phyloP scores from a whole-genome alignment of 176 grass and related monocot species.

The Eragrostis curvula region DNA sequence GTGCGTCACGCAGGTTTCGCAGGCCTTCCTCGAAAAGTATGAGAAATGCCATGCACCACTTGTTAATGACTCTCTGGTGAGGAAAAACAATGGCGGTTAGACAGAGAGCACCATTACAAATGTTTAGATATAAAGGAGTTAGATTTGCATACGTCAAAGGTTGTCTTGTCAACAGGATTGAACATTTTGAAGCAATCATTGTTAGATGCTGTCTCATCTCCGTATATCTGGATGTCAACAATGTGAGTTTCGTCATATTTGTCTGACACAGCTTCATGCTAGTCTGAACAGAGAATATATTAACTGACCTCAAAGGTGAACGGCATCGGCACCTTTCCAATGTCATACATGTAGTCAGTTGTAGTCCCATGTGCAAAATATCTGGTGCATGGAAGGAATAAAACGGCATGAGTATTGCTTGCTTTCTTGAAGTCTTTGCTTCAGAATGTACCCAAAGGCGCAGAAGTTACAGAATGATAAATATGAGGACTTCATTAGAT shows the following conservation, averaged over 20 bases:
- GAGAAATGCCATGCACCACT: constrained; percentile 85
- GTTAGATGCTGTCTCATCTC: constrained; percentile 71
- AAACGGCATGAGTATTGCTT: background rate
- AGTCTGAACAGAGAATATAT: constrained; percentile 5
- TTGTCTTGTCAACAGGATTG: constrained; percentile 81
- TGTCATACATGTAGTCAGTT: constrained; percentile 90
- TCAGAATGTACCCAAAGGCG: background rate
- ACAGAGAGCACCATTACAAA: background rate
- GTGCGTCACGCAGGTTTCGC: constrained; percentile 41
- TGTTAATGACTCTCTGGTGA: constrained; percentile 73
- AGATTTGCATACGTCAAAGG: constrained; percentile 68
- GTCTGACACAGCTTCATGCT: background rate
- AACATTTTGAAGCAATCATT: constrained; percentile 98
- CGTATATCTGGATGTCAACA: constrained; percentile 75
- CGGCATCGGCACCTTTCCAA: constrained; percentile 89
- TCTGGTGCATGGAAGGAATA: constrained; percentile 40
- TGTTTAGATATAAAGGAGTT: background rate
- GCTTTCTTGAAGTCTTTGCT: background rate
- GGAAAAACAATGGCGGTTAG: constrained; percentile 13
- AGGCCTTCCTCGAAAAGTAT: constrained; percentile 80
- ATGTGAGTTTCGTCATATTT: background rate
- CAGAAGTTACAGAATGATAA: background rate
- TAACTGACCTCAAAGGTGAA: constrained; percentile 96
- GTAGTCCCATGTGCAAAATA: constrained; percentile 99
- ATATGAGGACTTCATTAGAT: constrained; percentile 5